phyloP scores from a whole-genome alignment of 2,329 filamentous ascomycete genomes.

The Didymella keratinophila region DNA sequence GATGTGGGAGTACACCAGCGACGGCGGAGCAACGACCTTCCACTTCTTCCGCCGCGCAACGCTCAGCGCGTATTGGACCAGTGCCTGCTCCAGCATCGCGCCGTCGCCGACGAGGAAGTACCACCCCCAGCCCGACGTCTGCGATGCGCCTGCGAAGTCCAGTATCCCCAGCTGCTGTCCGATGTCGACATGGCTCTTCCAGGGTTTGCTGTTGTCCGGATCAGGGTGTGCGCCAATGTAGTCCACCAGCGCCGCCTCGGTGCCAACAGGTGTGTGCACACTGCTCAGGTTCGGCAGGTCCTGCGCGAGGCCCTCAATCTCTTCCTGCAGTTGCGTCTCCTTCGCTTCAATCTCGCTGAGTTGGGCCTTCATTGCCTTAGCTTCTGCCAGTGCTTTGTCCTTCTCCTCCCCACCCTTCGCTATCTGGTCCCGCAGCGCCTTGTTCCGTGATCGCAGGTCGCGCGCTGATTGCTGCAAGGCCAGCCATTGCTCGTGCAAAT shows the following conservation, averaged over 20 bases:
- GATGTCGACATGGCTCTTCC: slow-evolving; percentile 84
- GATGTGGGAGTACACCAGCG: slow-evolving; percentile 90
- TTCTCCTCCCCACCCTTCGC: slow-evolving; percentile 54
- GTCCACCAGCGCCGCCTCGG: slow-evolving; percentile 69
- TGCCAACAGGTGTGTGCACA: slow-evolving; percentile 74
- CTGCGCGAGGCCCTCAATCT: slow-evolving; percentile 78
- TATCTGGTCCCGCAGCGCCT: slow-evolving; percentile 65
- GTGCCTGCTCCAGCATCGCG: slow-evolving; percentile 91
- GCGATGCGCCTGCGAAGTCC: slow-evolving; percentile 83
- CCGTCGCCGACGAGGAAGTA: slow-evolving; percentile 95
- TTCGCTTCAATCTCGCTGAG: slow-evolving; percentile 67
- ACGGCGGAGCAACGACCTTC: slow-evolving; percentile 83
- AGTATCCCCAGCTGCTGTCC: slow-evolving; percentile 86
- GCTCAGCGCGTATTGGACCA: slow-evolving; percentile 83
- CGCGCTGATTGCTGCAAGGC: slow-evolving; percentile 66
- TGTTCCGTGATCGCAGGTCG: slow-evolving; percentile 70
- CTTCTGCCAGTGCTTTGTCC: slow-evolving; percentile 68
- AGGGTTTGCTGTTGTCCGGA: slow-evolving; percentile 55
- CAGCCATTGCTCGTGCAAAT: slow-evolving; percentile 57
- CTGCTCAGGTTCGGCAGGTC: slow-evolving; percentile 88
- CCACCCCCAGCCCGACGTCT: slow-evolving; percentile 95
- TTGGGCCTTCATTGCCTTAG: slow-evolving; percentile 68
- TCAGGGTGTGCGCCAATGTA: slow-evolving; percentile 79
- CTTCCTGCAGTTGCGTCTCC: slow-evolving; percentile 66
- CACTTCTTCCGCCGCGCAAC: slow-evolving; percentile 78